Base-by-base conservation (phyloP, 2,329 filamentous ascomycete species). In the Magnaporthiopsis rhizophila region DNA sequence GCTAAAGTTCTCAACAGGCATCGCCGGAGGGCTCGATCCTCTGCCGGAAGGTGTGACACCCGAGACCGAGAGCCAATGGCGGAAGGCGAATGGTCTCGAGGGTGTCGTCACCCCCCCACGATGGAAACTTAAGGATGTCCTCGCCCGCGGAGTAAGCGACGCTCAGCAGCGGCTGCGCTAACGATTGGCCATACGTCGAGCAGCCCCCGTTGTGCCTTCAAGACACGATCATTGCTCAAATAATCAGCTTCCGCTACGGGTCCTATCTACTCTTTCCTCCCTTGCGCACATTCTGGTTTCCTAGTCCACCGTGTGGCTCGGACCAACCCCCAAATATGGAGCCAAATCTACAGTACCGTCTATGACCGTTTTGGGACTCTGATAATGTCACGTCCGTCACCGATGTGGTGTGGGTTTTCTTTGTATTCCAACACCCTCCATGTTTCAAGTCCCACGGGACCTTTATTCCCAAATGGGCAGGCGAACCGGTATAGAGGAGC, bases 1-100 rank as follows among this genome's bases (percentile, higher is more conserved):
- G 77, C 83, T 99, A 74, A 98, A 97, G 80, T 97, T 96, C 79
- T 96, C 92, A n/a, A 96, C 91, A 18, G 95, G 95, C 69, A 86
- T 97, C 71, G 94, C 95, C 15, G 95, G 95, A 68, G 95, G 95
- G 65, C 86, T 90, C 53, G 85, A 91, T 62, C 88, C 90, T 11
- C 81, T 94, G 3, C 87, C 88, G 3, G 89, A 90, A 50, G 89
- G 86, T 21, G 81, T 91, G 56, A 83, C 85, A 0, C 82, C 86
- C 12, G 87, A 94, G 72, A 87, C 89, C 74, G 90, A 96, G 76
- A 80, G 83, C 67, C 86, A 90, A 71, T 86, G 86, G 82, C 80
- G 83, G 64, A 82, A 81, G 70, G 80, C 81, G 64, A 85, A 83
- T 61, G 84, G 85, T 57, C 76, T 93, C 24, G 84, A 91, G 68